Evolutionary conservation across 2,329 filamentous ascomycete species (phyloP).

Genomic region (Penicillium griseofulvum): DNA sequence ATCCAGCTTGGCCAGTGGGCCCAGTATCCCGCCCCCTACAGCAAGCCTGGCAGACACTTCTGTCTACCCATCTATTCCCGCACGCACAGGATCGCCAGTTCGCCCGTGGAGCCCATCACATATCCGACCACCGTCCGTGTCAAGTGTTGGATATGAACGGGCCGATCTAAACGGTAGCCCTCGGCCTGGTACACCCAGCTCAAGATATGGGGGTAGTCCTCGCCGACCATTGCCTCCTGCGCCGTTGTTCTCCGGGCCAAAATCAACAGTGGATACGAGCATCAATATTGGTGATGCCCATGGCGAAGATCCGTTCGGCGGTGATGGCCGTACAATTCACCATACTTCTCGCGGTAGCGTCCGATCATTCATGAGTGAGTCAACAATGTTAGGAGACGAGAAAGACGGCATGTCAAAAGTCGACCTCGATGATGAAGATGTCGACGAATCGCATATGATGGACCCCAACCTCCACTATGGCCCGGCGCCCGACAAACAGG

Average conservation of each 20-base stretch:
- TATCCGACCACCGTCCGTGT: slow-evolving; percentile 65
- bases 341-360: slow-evolving; percentile 57
- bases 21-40: slow-evolving; percentile 42
- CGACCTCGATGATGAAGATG: slow-evolving; percentile 47
- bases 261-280: slow-evolving; percentile 43
- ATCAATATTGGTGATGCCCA: slow-evolving; percentile 56
- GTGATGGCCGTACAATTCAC: slow-evolving; percentile 34
- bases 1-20: slow-evolving; percentile 43
- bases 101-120: slow-evolving; percentile 59
- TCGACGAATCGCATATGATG: slow-evolving; percentile 55
- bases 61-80: slow-evolving; percentile 37
- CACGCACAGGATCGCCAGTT: slow-evolving; percentile 41
- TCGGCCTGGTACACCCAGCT: slow-evolving; percentile 84
- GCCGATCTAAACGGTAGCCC: slow-evolving; percentile 86
- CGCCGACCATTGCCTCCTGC: slow-evolving; percentile 83
- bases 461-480: slow-evolving; percentile 69
- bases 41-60: slow-evolving; percentile 34
- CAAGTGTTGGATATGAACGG: slow-evolving; percentile 75
- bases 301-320: slow-evolving; percentile 74
- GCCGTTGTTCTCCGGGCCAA: slow-evolving; percentile 70
- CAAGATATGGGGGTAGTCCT: slow-evolving; percentile 82
- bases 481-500: slow-evolving; percentile 81
- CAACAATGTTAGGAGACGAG: slow-evolving; percentile 57
- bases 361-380: slow-evolving; percentile 61
- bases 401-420: slow-evolving; percentile 43